Conservation (phyloP, 371 early-diverging fungal genomes). For the Phascolomyces articulosus region DNA sequence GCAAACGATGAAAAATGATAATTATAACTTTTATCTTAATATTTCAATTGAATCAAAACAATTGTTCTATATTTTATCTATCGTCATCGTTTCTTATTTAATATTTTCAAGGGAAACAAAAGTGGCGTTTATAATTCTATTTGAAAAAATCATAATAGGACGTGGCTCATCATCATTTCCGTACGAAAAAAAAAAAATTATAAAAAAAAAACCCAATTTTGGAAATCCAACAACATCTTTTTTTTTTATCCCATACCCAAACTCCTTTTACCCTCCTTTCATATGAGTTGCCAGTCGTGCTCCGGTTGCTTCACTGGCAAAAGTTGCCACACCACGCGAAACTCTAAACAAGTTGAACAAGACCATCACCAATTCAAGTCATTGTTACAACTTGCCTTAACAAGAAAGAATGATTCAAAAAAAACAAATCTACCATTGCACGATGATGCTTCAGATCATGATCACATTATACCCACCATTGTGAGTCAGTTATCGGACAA, state of each 20-base stretch:
- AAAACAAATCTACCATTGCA: too few relatives aligned
- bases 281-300: conserved; percentile 12
- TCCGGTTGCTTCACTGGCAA: conserved; percentile 15
- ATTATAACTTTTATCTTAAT: too few relatives aligned
- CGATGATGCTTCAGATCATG: conserved; percentile 3
- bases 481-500: conserved; percentile 11
- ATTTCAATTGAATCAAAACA: too few relatives aligned
- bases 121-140: too few relatives aligned
- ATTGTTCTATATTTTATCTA: too few relatives aligned
- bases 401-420: background rate
- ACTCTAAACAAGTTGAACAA: background rate
- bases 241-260: too few relatives aligned
- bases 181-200: background rate
- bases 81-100: too few relatives aligned
- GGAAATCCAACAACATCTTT: background rate
- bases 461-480: conserved; percentile 21
- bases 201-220: background rate
- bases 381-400: conserved; percentile 1
- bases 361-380: conserved; percentile 5
- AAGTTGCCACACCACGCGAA: conserved; percentile 11
- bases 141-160: too few relatives aligned
- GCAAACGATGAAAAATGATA: too few relatives aligned
- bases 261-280: background rate
- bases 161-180: background rate
- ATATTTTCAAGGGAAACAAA: too few relatives aligned